These are phyloP conservation scores for Pythium rishiriense DNA, from an alignment of 352 stramenopile genomes.

Conservation along the genomic window DNA sequence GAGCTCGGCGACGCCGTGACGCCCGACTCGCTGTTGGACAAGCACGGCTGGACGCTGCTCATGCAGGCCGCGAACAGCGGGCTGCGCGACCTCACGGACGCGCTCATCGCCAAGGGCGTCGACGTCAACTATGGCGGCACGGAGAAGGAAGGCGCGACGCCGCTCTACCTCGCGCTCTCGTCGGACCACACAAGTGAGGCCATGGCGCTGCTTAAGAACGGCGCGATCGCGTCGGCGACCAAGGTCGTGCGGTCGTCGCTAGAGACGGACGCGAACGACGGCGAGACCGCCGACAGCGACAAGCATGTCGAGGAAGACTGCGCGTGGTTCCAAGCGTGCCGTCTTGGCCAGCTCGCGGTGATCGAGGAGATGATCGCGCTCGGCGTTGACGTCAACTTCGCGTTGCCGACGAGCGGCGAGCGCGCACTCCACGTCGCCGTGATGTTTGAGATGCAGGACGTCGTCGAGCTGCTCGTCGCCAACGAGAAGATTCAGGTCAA, in stretches of 20 bases:
- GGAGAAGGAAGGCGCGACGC: constrained; percentile 50
- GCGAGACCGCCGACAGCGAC: constrained; percentile 27
- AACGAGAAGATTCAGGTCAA: constrained; percentile 62
- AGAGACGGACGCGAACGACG: constrained; percentile 17
- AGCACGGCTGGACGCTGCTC: constrained; percentile 80
- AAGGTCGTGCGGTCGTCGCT: constrained; percentile 58
- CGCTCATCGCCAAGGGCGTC: constrained; percentile 47
- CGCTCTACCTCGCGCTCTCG: constrained; percentile 73
- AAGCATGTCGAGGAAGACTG: constrained; percentile 64
- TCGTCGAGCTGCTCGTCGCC: constrained; percentile 67
- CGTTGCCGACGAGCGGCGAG: constrained; percentile 61
- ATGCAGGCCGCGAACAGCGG: constrained; percentile 85
- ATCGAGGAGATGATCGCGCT: constrained; percentile 78
- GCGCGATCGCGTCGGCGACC: constrained; percentile 63
- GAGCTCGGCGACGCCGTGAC: constrained; percentile 33
- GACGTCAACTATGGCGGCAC: constrained; percentile 63
- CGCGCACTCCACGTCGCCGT: constrained; percentile 75
- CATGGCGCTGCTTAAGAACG: constrained; percentile 70
- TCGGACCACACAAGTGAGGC: constrained; percentile 73
- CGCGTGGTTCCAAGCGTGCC: constrained; percentile 76
- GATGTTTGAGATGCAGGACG: constrained; percentile 84
- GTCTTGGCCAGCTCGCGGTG: constrained; percentile 61
- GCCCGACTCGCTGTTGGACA: constrained; percentile 58
- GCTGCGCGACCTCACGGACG: constrained; percentile 54
- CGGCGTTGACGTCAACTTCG: constrained; percentile 71